Conservation (phyloP, 371 early-diverging fungal species). For the Mortierella sp. region DNA sequence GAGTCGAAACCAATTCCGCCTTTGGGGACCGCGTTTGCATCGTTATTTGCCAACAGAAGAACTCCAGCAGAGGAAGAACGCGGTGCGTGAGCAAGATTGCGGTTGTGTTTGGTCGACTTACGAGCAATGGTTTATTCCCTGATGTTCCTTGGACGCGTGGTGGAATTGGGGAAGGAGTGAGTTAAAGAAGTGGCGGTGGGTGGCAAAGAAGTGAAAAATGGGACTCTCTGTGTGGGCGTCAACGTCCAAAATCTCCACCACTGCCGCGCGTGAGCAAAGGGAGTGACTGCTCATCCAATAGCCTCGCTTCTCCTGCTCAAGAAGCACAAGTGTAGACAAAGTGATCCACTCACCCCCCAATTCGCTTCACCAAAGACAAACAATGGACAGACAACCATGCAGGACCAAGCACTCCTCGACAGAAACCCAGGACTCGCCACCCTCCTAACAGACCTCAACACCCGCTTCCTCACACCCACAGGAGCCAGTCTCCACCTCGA, state of each 20-base stretch:
- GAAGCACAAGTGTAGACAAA: no score
- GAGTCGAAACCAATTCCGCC: neutral
- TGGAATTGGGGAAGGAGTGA: neutral
- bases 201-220: neutral
- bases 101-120: neutral
- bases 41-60: neutral
- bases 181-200: neutral
- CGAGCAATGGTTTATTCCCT: neutral
- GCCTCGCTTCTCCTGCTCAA: no score
- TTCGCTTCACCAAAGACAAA: conserved; percentile 14
- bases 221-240: neutral
- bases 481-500: conserved; percentile 35
- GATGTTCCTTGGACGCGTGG: neutral
- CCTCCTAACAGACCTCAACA: conserved; percentile 30
- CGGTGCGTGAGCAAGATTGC: neutral
- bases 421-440: conserved; percentile 58
- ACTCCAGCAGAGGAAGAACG: neutral
- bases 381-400: conserved; percentile 52
- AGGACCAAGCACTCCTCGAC: conserved; percentile 60
- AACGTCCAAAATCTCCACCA: neutral
- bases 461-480: conserved; percentile 33
- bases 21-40: neutral
- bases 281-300: neutral
- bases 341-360: neutral
- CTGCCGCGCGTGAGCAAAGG: neutral